Evolutionary conservation across 148 eudicot genomes (phyloP), one percentile per base, ranked within the genome.

Genomic region (Polygonum maritimum): DNA sequence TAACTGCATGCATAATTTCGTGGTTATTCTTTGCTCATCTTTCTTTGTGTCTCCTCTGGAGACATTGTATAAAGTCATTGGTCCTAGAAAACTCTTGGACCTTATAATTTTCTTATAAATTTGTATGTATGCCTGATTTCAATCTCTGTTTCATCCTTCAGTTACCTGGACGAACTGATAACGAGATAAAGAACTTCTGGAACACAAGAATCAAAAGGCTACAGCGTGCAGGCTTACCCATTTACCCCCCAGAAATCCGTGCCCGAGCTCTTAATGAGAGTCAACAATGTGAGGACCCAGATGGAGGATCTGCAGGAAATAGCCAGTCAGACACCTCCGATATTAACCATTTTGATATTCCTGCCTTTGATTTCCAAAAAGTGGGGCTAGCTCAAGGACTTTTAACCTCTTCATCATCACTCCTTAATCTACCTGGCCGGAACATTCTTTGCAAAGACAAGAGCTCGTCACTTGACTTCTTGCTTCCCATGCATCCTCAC

Each of bases 81-180:
- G 41, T 15, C 18, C n/a, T 4, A 65, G 70, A 65, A 65, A 13
- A 35, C 0, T 14, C 10, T 65, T 35, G 36, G 44, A 65, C 10
- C 13, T 4, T 65, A n/a, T 36, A 67, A 35, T 35, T 67, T 67
- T 67, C 45, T 67, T 45, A 36, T 15, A 36, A 38, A 4, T 14
- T 38, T 19, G 36, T 11, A 73, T 26, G 38, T 45, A 10, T n/a
- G 48, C 19, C n/a, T 73, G 48, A 47, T 2, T 52, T n/a, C 21
- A 40, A 31, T 63, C 2, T 73, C 26, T 48, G 60, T 51, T 60
- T 76, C 70, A n/a, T 40, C 76, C 54, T 83, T 71, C 84, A 92
- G 97, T 76, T 92, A 47, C 97, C 97, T 79, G 97, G 97, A 49
- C 92, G 97, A 36, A 89, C 97, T 51, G 97, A 92, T 78, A 92